Evolutionary conservation across 2,329 filamentous ascomycete genomes (phyloP).

Genomic region (Sporothrix phasma): DNA sequence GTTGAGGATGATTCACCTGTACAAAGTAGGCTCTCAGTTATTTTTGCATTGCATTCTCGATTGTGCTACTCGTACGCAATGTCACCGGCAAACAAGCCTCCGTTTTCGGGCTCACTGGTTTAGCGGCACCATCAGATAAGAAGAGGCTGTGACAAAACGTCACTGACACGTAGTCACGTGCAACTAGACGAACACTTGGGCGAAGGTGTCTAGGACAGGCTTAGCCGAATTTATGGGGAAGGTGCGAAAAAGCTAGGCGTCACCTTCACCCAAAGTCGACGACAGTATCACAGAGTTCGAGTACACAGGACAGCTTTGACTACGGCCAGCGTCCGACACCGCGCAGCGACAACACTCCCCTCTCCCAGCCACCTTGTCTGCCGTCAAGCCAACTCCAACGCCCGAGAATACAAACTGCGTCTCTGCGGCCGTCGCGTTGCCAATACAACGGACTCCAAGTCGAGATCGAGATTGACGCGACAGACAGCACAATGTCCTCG

Average conservation of each 20-base stretch:
- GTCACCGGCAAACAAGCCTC: too few relatives aligned
- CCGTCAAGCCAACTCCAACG: neutral
- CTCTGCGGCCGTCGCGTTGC: neutral
- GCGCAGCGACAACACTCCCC: neutral
- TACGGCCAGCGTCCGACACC: neutral
- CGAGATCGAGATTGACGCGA: neutral
- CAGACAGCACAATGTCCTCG: constrained; percentile 10
- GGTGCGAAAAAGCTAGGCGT: neutral
- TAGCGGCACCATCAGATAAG: constrained; percentile 4
- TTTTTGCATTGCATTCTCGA: too few relatives aligned
- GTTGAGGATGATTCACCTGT: too few relatives aligned
- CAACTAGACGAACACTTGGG: neutral
- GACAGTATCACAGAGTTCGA: neutral
- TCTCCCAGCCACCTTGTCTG: too few relatives aligned
- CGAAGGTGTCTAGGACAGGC: neutral
- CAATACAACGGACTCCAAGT: neutral
- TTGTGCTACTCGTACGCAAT: too few relatives aligned
- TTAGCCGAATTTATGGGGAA: neutral
- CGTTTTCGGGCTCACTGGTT: too few relatives aligned
- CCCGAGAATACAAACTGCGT: too few relatives aligned
- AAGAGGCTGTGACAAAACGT: constrained; percentile 10
- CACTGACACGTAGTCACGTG: constrained; percentile 12
- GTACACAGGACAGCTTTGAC: neutral
- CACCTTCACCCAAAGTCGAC: neutral
- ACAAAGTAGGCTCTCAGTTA: too few relatives aligned